phyloP scores from a whole-genome alignment of 2,329 filamentous ascomycete species.

The Colletotrichum tropicicola region DNA sequence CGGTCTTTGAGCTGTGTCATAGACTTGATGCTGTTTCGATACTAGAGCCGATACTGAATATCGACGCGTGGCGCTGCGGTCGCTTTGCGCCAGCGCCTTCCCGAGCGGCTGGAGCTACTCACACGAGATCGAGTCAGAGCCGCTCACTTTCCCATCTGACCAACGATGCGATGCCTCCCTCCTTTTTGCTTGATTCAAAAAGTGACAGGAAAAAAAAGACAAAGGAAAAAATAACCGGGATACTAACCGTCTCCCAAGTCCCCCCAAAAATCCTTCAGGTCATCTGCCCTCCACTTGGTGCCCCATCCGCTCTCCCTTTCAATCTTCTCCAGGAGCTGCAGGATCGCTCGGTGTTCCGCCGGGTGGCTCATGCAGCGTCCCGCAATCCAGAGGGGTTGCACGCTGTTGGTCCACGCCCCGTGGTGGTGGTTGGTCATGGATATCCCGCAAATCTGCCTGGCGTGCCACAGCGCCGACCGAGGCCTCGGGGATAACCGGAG shows the following conservation, averaged over 20 bases:
- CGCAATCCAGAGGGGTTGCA: constrained; percentile 66
- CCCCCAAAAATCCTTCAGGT: constrained; percentile 55
- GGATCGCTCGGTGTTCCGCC: constrained; percentile 48
- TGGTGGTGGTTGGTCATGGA: constrained; percentile 64
- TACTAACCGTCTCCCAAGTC: constrained; percentile 31
- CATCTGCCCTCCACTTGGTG: constrained; percentile 59
- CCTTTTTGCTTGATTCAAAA: neutral
- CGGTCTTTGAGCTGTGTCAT: neutral
- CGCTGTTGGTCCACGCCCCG: constrained; percentile 65
- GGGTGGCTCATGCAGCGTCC: constrained; percentile 62
- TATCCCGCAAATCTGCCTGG: constrained; percentile 63
- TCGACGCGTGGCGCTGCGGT: constrained; percentile 25
- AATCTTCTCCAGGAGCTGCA: constrained; percentile 57
- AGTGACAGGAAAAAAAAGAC: neutral
- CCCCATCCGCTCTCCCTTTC: constrained; percentile 63
- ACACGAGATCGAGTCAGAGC: constrained; percentile 12
- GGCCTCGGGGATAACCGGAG: constrained; percentile 29
- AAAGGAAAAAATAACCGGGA: constrained; percentile 12
- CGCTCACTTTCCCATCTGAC: neutral
- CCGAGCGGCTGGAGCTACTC: constrained; percentile 21
- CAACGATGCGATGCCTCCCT: neutral
- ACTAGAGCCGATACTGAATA: constrained; percentile 17
- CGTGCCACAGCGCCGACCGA: constrained; percentile 62
- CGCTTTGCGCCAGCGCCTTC: constrained; percentile 24
- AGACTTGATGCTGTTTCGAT: constrained; percentile 14